Conservation (phyloP, 2,329 filamentous ascomycete species). For the Ceratocystis ficicola region DNA sequence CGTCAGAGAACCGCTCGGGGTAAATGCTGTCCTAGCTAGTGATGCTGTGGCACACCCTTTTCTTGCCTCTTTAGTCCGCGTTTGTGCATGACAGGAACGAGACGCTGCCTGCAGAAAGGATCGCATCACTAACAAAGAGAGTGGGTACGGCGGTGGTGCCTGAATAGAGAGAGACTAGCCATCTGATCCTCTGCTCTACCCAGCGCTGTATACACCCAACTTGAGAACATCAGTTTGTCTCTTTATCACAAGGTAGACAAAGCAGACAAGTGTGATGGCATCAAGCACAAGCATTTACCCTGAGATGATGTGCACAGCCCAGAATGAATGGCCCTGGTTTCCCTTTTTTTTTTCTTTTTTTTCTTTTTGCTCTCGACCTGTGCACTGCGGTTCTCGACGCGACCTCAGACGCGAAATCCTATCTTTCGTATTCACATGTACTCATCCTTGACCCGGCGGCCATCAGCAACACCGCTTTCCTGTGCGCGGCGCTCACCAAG, state of each 20-base stretch:
- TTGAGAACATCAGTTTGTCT: not conserved
- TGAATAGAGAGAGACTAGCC: not conserved
- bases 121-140: not conserved
- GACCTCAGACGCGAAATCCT: not conserved
- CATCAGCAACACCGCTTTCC: conserved; percentile 27
- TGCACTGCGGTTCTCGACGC: not conserved
- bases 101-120: not conserved
- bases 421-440: conserved; percentile 39
- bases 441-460: conserved; percentile 57
- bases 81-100: not conserved
- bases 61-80: not conserved
- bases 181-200: not conserved
- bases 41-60: not conserved
- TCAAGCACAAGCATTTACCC: not conserved
- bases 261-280: conserved; percentile 8
- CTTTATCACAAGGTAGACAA: not conserved
- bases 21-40: not conserved
- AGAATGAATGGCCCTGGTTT: not conserved
- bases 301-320: not conserved
- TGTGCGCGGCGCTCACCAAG: conserved; percentile 31
- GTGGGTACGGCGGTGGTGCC: conserved; percentile 3
- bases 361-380: not conserved
- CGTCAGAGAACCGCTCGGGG: not conserved
- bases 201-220: not conserved
- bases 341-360: not conserved